These are phyloP conservation scores for Neurospora intermedia DNA, from an alignment of 495 filamentous ascomycete species.

Conservation along the genomic window DNA sequence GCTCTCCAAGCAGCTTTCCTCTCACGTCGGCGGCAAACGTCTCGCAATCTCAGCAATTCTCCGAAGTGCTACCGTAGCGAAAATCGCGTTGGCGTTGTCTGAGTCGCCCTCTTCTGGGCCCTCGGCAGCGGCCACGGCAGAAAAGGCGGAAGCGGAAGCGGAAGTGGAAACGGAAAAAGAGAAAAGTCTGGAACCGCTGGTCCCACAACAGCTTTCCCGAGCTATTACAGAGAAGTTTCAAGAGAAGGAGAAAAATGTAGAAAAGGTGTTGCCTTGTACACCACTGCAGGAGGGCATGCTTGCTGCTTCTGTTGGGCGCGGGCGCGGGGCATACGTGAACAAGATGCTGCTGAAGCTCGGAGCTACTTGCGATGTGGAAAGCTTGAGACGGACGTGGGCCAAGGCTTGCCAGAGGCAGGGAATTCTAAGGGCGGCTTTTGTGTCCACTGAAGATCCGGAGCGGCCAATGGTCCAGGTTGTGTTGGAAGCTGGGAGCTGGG, in stretches of 20 bases:
- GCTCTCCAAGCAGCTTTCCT: slow-evolving; percentile 42
- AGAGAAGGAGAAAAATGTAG: slow-evolving; percentile 25
- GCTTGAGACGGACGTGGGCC: slow-evolving; percentile 32
- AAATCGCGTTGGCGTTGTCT: slow-evolving; percentile 35
- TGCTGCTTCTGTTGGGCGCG: slow-evolving; percentile 31
- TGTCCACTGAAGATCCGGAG: slow-evolving; percentile 35
- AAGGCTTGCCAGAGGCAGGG: slow-evolving; percentile 44
- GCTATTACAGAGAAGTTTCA: slow-evolving; percentile 23
- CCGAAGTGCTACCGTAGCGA: slow-evolving; percentile 45
- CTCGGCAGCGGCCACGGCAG: background rate
- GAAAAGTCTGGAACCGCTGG: slow-evolving; percentile 10
- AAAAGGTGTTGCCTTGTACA: slow-evolving; percentile 62
- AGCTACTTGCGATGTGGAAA: background rate
- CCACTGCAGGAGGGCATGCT: slow-evolving; percentile 78
- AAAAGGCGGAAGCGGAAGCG: background rate
- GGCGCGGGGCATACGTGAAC: slow-evolving; percentile 30
- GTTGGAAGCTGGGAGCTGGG: slow-evolving; percentile 19
- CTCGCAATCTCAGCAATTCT: slow-evolving; percentile 55
- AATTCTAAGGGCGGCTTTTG: slow-evolving; percentile 55
- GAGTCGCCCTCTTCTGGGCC: background rate
- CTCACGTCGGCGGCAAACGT: slow-evolving; percentile 24
- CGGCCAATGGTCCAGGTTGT: slow-evolving; percentile 52
- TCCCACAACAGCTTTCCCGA: slow-evolving; percentile 27
- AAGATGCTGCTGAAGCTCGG: slow-evolving; percentile 30
- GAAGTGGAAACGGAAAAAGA: background rate